Percentiles rank a stretch among this genome's conserved stretches.
phyloP scores from a whole-genome alignment of 2,329 filamentous ascomycete genomes.

The Ophiostoma quercus region DNA sequence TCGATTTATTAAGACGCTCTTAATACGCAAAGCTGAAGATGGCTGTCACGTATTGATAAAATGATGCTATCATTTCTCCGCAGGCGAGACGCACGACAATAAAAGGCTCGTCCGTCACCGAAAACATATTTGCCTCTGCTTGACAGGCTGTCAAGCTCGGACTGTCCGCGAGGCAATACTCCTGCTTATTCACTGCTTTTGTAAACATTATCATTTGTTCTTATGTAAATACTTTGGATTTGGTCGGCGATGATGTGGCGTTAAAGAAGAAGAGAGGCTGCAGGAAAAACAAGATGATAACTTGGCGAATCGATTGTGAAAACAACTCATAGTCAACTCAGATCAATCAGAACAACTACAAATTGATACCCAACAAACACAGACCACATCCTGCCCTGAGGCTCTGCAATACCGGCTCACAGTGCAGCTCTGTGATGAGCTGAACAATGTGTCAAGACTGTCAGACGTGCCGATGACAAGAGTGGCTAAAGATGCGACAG shows the following conservation, averaged over 20 bases:
- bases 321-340: background rate
- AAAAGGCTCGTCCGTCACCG: slow-evolving; percentile 7
- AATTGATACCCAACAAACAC: background rate
- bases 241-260: too few species aligned
- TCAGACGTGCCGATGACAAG: background rate
- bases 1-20: background rate
- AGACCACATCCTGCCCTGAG: background rate
- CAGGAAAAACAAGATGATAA: background rate
- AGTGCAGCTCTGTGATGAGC: background rate
- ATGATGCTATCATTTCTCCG: background rate
- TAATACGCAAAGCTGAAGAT: background rate
- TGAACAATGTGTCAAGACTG: background rate
- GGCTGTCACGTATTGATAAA: background rate
- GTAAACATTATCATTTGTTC: too few species aligned
- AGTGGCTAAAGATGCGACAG: background rate
- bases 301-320: background rate
- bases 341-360: background rate
- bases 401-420: background rate
- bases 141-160: background rate
- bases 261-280: too few species aligned
- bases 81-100: background rate
- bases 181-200: too few species aligned
- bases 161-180: background rate
- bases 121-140: background rate
- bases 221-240: too few species aligned